phyloP scores from a whole-genome alignment of 2,329 filamentous ascomycete species.

The Bipolaris bicolor region DNA sequence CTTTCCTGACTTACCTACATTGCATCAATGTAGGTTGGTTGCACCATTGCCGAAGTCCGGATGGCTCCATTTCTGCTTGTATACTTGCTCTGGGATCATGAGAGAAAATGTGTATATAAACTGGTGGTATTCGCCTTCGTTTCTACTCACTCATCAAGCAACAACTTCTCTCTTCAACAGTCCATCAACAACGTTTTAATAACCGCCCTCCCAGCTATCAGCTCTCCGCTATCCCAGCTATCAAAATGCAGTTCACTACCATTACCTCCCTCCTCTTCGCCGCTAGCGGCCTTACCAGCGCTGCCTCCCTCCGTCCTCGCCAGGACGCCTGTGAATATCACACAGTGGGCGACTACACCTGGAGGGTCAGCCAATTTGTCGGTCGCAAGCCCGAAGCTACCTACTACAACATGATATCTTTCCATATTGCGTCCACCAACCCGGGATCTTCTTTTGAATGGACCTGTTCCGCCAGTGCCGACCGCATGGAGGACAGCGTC shows the following conservation, averaged over 20 bases:
- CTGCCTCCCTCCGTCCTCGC: slow-evolving; percentile 16
- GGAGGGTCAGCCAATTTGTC: slow-evolving; percentile 27
- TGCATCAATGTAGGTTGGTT: not conserved
- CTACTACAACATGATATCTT: slow-evolving; percentile 21
- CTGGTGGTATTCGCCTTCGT: not conserved
- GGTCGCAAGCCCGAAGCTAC: slow-evolving; percentile 30
- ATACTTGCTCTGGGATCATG: too few species aligned
- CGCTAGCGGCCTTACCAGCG: slow-evolving; percentile 16
- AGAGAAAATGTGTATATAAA: not conserved
- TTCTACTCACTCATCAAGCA: not conserved
- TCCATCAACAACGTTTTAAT: not conserved
- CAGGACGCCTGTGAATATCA: slow-evolving; percentile 11
- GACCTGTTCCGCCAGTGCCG: slow-evolving; percentile 10
- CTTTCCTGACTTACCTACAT: not conserved
- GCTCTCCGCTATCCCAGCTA: not conserved
- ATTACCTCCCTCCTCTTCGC: slow-evolving; percentile 23
- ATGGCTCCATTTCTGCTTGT: too few species aligned
- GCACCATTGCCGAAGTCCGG: not conserved
- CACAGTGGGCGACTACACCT: slow-evolving; percentile 25
- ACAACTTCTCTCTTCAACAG: slow-evolving; percentile 4
- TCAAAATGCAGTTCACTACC: slow-evolving; percentile 30
- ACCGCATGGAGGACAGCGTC: slow-evolving; percentile 16
- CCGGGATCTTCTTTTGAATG: slow-evolving; percentile 16
- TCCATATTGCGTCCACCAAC: slow-evolving; percentile 27
- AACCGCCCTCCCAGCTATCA: not conserved